Percentiles rank a stretch among this genome's conserved stretches.
Evolutionary conservation across 352 stramenopile genomes (phyloP).

Genomic region (Globisporangium takayamanum): DNA sequence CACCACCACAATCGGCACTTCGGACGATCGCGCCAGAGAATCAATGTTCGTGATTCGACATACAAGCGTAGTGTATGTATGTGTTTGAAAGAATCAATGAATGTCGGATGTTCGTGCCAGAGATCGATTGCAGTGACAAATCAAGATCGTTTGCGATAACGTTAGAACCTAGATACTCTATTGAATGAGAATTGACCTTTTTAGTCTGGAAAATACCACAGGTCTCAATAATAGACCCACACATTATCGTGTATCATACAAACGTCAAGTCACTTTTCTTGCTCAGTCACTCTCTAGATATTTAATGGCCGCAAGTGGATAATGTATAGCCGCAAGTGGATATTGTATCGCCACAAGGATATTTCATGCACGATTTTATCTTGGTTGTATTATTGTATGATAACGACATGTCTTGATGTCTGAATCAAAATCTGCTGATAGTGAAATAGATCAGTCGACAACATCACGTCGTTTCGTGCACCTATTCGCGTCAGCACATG

Average conservation of each 20-base stretch:
- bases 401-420: background rate
- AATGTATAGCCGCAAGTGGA: background rate
- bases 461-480: background rate
- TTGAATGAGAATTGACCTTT: too few species aligned
- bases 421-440: background rate
- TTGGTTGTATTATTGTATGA: background rate
- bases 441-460: background rate
- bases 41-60: background rate
- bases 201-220: too few species aligned
- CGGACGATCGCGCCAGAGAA: background rate
- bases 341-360: too few species aligned
- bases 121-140: background rate
- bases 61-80: background rate
- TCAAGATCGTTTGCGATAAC: too few species aligned
- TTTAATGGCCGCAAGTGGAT: too few species aligned
- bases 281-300: too few species aligned
- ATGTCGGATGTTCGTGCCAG: background rate
- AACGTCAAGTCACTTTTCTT: too few species aligned
- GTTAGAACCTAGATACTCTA: too few species aligned
- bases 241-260: too few species aligned
- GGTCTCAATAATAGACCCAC: too few species aligned
- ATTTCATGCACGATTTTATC: background rate
- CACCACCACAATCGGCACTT: conserved; percentile 13
- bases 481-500: too few species aligned
- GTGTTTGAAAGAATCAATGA: background rate